Percentiles rank a stretch among this genome's conserved stretches.
phyloP scores from a whole-genome alignment of 2,329 filamentous ascomycete genomes.

The Zymoseptoria passerinii region DNA sequence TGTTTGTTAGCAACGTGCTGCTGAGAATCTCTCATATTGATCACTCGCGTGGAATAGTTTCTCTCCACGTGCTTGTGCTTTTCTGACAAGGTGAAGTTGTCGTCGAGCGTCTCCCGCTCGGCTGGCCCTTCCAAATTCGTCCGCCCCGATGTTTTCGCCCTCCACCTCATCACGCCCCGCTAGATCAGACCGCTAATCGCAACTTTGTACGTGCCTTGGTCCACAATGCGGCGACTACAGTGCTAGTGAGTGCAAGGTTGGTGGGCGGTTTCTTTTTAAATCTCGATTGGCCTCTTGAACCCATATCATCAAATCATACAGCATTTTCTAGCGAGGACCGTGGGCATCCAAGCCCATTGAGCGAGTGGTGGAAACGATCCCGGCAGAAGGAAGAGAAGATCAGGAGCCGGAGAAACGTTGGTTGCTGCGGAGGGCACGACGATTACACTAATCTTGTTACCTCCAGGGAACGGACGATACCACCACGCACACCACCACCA shows the following conservation, averaged over 20 bases:
- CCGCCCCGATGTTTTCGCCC: background rate
- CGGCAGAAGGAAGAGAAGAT: background rate
- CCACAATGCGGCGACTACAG: background rate
- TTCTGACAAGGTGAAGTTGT: background rate
- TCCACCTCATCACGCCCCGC: background rate
- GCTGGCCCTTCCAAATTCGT: background rate
- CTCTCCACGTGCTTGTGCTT: background rate
- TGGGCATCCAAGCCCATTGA: background rate
- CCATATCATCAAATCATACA: background rate
- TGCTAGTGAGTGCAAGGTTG: background rate
- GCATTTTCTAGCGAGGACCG: background rate
- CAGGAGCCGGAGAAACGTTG: background rate
- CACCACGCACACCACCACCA: background rate
- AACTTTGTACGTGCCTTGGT: background rate
- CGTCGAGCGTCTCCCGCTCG: background rate
- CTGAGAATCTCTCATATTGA: background rate
- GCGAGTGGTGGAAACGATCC: background rate
- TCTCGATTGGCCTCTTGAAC: background rate
- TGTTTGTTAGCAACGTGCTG: background rate
- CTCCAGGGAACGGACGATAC: background rate
- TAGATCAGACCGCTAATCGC: background rate
- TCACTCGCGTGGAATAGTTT: background rate
- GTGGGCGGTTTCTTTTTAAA: background rate
- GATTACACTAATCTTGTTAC: background rate
- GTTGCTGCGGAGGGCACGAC: too few relatives aligned